These are phyloP conservation scores for Cyclocybe cylindracea DNA, from an alignment of 768 basidiomycete species.

Conservation along the genomic window DNA sequence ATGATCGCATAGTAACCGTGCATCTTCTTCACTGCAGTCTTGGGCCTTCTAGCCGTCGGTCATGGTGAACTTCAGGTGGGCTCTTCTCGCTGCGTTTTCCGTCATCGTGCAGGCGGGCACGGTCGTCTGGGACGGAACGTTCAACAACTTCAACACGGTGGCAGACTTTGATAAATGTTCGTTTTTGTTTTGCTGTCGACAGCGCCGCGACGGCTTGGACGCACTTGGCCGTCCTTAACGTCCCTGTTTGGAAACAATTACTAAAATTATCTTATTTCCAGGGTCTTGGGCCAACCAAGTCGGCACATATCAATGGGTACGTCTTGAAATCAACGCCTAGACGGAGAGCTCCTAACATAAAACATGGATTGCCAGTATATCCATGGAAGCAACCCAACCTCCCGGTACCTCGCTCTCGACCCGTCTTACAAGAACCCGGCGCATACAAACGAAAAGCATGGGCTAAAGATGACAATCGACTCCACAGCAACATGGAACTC, in stretches of 20 bases:
- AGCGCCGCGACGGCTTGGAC: no score
- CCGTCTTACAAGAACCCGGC: conserved; percentile 62
- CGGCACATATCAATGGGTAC: conserved; percentile 59
- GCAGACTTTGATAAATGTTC: conserved; percentile 56
- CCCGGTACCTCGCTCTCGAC: conserved; percentile 51
- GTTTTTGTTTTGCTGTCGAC: conserved; percentile 8
- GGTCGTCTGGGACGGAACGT: conserved; percentile 55
- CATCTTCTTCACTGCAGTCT: not conserved
- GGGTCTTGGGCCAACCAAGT: conserved; percentile 61
- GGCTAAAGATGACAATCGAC: conserved; percentile 57
- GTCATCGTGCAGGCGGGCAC: conserved; percentile 46
- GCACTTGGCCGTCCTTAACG: no score
- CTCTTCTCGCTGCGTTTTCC: conserved; percentile 33
- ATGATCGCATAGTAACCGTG: no score
- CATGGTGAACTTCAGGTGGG: conserved; percentile 31
- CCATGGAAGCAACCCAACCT: conserved; percentile 53
- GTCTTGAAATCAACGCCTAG: not conserved
- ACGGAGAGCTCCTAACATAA: not conserved
- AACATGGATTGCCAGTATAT: conserved; percentile 39
- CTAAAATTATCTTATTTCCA: conserved; percentile 16
- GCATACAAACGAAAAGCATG: conserved; percentile 47
- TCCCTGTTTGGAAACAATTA: not conserved
- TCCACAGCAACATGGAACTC: conserved; percentile 56
- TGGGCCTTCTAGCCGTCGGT: conserved; percentile 9
- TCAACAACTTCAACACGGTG: conserved; percentile 46